Evolutionary conservation across 257 asterid species (phyloP).

Genomic region (Ilex asprella): DNA sequence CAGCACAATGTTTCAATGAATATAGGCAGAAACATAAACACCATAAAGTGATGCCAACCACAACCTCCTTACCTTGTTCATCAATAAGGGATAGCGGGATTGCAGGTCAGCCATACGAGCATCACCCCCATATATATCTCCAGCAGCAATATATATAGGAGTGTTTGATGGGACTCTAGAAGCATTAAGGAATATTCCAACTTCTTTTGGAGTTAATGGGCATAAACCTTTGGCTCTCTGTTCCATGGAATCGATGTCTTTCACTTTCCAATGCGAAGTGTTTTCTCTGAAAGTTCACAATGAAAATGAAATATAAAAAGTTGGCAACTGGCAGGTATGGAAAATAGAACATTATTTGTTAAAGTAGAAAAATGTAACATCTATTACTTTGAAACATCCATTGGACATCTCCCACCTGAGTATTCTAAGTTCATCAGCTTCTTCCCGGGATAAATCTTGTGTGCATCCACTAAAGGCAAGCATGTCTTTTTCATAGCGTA

Average conservation of each 20-base stretch:
- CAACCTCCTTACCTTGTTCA: slow-evolving; percentile 61
- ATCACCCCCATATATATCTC: slow-evolving; percentile 91
- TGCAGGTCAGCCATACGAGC: slow-evolving; percentile 55
- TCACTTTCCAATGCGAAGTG: slow-evolving; percentile 93
- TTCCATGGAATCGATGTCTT: slow-evolving; percentile 79
- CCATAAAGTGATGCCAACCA: not conserved
- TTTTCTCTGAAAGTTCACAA: slow-evolving; percentile 52
- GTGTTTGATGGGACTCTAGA: slow-evolving; percentile 78
- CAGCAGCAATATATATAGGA: slow-evolving; percentile 86
- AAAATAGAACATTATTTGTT: too few relatives aligned
- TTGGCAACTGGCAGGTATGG: too few relatives aligned
- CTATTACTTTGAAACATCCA: not conserved
- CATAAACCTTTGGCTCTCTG: slow-evolving; percentile 89
- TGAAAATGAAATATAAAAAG: slow-evolving; percentile 6
- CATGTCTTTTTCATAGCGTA: slow-evolving; percentile 96
- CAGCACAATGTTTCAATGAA: too few relatives aligned
- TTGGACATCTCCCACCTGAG: slow-evolving; percentile 49
- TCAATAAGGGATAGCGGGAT: slow-evolving; percentile 58
- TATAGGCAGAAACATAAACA: not conserved
- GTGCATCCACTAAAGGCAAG: slow-evolving; percentile 98
- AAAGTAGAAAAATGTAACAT: too few relatives aligned
- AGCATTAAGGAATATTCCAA: slow-evolving; percentile 67
- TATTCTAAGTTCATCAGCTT: slow-evolving; percentile 75
- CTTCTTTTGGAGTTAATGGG: slow-evolving; percentile 85
- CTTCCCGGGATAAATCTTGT: slow-evolving; percentile 70